A percentile compares a stretch with the other conserved stretches of the same genome.
Conservation (phyloP, 352 stramenopile species). For the Pythium plurisporium region DNA sequence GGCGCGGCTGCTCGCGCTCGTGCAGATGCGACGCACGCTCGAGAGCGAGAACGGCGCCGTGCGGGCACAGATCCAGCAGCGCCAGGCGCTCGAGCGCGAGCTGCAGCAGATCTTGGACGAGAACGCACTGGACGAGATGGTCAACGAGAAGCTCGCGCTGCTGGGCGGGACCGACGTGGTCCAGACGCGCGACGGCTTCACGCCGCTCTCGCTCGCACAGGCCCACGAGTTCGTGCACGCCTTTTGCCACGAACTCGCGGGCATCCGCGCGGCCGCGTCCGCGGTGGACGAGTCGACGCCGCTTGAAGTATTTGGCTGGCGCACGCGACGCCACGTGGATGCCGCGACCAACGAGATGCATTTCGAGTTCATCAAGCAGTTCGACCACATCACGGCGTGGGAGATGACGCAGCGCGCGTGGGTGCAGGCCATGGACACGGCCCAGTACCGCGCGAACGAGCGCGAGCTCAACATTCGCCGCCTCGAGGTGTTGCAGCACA, state of each 20-base stretch:
- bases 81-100: conserved; percentile 10
- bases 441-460: conserved; percentile 12
- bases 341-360: conserved; percentile 31
- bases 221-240: conserved; percentile 8
- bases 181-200: conserved; percentile 8
- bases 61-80: conserved; percentile 9
- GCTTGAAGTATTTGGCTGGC: conserved; percentile 36
- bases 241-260: conserved; percentile 23
- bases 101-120: conserved; percentile 22
- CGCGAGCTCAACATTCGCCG: conserved; percentile 23
- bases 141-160: conserved; percentile 32
- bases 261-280: conserved; percentile 8
- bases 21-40: conserved; percentile 26
- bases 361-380: conserved; percentile 35
- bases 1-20: conserved; percentile 22
- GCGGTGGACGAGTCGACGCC: background rate
- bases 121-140: conserved; percentile 24
- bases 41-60: conserved; percentile 26
- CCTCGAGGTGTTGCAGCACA: conserved; percentile 34
- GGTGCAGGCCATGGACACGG: conserved; percentile 24
- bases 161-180: conserved; percentile 6
- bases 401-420: conserved; percentile 28
- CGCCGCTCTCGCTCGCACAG: conserved; percentile 10
- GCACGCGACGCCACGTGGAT: conserved; percentile 31
- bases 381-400: conserved; percentile 21